These are phyloP conservation scores for Penicillium sp. DNA, from an alignment of 2,329 filamentous ascomycete genomes.

Conservation along the genomic window DNA sequence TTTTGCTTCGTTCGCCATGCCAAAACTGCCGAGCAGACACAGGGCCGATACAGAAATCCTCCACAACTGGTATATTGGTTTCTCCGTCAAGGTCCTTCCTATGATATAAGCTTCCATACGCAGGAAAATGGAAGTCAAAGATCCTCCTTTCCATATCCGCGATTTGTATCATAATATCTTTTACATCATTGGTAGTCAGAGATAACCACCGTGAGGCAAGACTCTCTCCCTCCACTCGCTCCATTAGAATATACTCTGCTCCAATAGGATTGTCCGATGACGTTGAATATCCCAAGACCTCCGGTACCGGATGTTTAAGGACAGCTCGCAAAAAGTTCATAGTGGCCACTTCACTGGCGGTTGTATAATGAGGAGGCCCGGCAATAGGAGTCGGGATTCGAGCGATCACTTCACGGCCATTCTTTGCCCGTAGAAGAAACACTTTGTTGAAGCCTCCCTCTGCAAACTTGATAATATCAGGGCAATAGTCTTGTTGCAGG, in stretches of 20 bases:
- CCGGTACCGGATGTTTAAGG: conserved; percentile 35
- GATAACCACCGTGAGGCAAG: conserved; percentile 26
- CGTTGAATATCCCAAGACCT: conserved; percentile 35
- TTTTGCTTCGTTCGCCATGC: conserved; percentile 24
- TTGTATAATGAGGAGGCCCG: conserved; percentile 25
- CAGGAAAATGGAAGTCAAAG: conserved; percentile 26
- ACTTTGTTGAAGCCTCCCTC: conserved; percentile 30
- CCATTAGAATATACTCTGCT: conserved; percentile 44
- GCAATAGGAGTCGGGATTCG: conserved; percentile 28
- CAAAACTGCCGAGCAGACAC: conserved; percentile 28
- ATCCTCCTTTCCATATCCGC: conserved; percentile 24
- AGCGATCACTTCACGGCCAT: conserved; percentile 24
- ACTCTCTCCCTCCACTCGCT: conserved; percentile 34
- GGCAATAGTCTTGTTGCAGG: conserved; percentile 19
- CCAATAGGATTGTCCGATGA: conserved; percentile 36
- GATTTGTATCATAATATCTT: conserved; percentile 25
- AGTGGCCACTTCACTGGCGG: conserved; percentile 28
- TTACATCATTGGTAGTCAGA: conserved; percentile 23
- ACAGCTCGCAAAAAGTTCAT: conserved; percentile 24
- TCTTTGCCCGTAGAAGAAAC: conserved; percentile 24
- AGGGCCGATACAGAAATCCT: conserved; percentile 27
- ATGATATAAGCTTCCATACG: conserved; percentile 16
- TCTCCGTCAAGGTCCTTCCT: conserved; percentile 15
- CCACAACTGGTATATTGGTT: conserved; percentile 15
- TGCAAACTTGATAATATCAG: conserved; percentile 18